These are phyloP conservation scores for Vitis amurensis DNA, from an alignment of 164 flowering plant genomes.

Conservation along the genomic window DNA sequence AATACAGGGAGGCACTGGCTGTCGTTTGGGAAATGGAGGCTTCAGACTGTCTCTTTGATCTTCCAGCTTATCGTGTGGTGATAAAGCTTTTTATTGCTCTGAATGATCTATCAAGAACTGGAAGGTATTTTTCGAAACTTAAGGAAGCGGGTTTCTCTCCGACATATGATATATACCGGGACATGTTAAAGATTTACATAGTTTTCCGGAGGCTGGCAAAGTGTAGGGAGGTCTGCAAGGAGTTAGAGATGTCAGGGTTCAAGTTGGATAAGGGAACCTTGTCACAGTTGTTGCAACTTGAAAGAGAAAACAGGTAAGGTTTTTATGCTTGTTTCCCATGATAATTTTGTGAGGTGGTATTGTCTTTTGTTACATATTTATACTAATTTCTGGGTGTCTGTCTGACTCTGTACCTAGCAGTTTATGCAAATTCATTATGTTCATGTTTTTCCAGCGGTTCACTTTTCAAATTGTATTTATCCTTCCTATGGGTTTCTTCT, in stretches of 20 bases:
- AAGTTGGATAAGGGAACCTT: constrained; percentile 47
- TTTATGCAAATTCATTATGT: too few species aligned
- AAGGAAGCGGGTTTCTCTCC: constrained; percentile 85
- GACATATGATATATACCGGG: constrained; percentile 68
- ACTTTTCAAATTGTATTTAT: too few species aligned
- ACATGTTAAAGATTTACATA: constrained; percentile 54
- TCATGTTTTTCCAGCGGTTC: too few species aligned
- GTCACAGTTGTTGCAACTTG: constrained; percentile 32
- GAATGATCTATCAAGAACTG: constrained; percentile 70
- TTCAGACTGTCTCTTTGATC: constrained; percentile 62
- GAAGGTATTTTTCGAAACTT: constrained; percentile 68
- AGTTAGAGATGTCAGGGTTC: constrained; percentile 73
- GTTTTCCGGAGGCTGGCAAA: constrained; percentile 70
- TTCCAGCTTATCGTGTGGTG: constrained; percentile 83
- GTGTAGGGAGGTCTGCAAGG: constrained; percentile 70
- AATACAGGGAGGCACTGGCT: constrained; percentile 70
- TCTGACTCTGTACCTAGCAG: too few species aligned
- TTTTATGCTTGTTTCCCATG: too few species aligned
- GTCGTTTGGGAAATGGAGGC: constrained; percentile 92
- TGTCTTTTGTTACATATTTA: too few species aligned
- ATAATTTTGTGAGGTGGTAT: too few species aligned
- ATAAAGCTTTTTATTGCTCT: constrained; percentile 71
- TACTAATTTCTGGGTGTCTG: too few species aligned
- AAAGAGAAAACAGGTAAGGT: constrained; percentile 20
- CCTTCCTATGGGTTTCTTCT: too few species aligned